These are phyloP conservation scores for Calocybe cyanea DNA, from an alignment of 768 basidiomycete genomes.

Conservation along the genomic window DNA sequence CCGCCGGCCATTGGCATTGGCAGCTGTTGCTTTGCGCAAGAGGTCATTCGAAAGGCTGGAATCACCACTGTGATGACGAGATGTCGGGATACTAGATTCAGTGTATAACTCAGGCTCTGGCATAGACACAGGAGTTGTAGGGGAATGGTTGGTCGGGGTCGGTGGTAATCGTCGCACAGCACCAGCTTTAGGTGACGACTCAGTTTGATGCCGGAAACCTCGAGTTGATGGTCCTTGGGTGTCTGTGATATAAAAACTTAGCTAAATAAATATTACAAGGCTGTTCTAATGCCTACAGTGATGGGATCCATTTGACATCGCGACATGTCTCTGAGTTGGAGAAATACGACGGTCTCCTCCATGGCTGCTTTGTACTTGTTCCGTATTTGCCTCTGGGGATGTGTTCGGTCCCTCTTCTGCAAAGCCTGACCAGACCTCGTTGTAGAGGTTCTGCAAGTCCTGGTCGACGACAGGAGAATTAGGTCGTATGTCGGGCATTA, in stretches of 20 bases:
- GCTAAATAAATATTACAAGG: constrained; percentile 1
- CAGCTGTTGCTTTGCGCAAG: constrained; percentile 24
- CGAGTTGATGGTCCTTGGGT: constrained; percentile 13
- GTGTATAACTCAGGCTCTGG: constrained; percentile 41
- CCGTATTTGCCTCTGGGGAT: constrained; percentile 30
- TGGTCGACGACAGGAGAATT: constrained; percentile 51
- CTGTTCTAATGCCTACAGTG: constrained; percentile 15
- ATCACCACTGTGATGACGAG: constrained; percentile 19
- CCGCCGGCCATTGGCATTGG: constrained; percentile 22
- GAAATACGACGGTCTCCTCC: constrained; percentile 20
- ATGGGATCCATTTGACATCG: constrained; percentile 15
- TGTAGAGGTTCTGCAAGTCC: constrained; percentile 70
- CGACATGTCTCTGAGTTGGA: constrained; percentile 10
- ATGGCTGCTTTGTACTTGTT: constrained; percentile 36
- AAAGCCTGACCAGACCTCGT: constrained; percentile 72
- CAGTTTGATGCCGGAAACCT: constrained; percentile 12
- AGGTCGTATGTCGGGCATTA: constrained; percentile 37
- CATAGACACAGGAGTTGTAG: constrained; percentile 28
- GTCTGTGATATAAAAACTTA: constrained; percentile 9
- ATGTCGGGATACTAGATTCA: constrained; percentile 23
- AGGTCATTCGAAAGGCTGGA: constrained; percentile 25
- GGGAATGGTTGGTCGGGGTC: constrained; percentile 31
- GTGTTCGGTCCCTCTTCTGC: constrained; percentile 35
- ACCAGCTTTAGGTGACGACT: constrained; percentile 23
- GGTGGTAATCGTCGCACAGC: constrained; percentile 39